Evolutionary conservation across 208 protist genomes (phyloP), one percentile per base, ranked within the genome.

Genomic region (Trichomonas gallinae): DNA sequence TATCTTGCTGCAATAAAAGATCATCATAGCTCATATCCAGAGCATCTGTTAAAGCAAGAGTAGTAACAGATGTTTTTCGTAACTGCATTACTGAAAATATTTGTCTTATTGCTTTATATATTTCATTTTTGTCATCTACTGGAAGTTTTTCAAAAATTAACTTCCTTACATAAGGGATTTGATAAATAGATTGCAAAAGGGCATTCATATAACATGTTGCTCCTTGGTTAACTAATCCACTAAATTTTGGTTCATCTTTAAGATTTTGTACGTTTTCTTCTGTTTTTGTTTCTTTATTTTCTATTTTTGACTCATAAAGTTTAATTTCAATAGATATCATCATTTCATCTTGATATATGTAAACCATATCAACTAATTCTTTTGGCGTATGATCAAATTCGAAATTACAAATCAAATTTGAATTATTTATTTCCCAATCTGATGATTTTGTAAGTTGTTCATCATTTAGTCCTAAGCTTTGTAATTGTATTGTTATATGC

Each of bases 131-230:
- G n/a, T 9, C 34, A 48, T 3, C 40, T 13, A 8, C 13, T 34
- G 81, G 23, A 82, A 6, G 3, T 0, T 17, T 46, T 87, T 23
- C n/a, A 96, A 96, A 44, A 46, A 63, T 46, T 0, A 51, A 31
- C 34, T 72, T 34, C 38, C 96, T 82, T 8, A 98, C 98, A n/a
- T 96, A 96, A 45, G 97, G 96, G 23, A 98, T 98, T 88, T 98
- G 97, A 97, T 97, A 98, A 0, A 99, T 97, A 9, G 98, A 97
- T 96, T 99, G 98, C 44, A 99, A 96, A 4, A 99, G 93, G 8
- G 97, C 98, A 97, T 99, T 99, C 97, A 99, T 98, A 97, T 99
- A 99, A 97, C 98, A 99, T 48, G 98, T 99, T 31, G 98, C 98
- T 36, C 98, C 98, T 97, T 98, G 98, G 96, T 99, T 99, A 83